Percentiles rank a stretch among this genome's conserved stretches.
phyloP scores from a whole-genome alignment of 2,329 filamentous ascomycete species.

The Amesomyces nigricolor region DNA sequence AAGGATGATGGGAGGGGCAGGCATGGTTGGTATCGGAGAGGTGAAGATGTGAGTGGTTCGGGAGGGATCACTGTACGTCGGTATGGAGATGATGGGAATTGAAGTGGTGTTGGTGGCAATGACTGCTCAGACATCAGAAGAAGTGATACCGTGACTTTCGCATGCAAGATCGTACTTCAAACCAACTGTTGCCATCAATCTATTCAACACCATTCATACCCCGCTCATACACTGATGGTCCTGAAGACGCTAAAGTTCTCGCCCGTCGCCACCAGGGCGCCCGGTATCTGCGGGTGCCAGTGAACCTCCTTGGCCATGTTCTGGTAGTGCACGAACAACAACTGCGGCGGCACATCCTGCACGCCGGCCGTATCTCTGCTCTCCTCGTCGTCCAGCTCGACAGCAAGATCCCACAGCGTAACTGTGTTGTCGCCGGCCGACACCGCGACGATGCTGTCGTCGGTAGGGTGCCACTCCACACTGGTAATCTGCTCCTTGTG shows the following conservation, averaged over 20 bases:
- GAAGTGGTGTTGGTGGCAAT: too few relatives aligned
- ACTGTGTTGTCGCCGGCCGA: constrained; percentile 90
- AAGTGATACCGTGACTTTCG: too few relatives aligned
- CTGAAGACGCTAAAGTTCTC: constrained; percentile 82
- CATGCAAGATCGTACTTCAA: too few relatives aligned
- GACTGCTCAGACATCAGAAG: too few relatives aligned
- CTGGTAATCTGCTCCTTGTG: constrained; percentile 96
- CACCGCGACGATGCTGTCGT: constrained; percentile 91
- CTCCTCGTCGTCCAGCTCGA: constrained; percentile 96
- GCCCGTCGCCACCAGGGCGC: constrained; percentile 82
- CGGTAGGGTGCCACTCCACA: constrained; percentile 94
- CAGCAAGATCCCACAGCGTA: constrained; percentile 92
- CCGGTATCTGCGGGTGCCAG: constrained; percentile 96
- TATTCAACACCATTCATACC: neutral
- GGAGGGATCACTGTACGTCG: too few relatives aligned
- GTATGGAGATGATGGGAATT: too few relatives aligned
- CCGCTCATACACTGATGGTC: constrained; percentile 67
- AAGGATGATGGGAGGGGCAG: too few relatives aligned
- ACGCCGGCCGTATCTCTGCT: constrained; percentile 82
- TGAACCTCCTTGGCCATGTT: constrained; percentile 92
- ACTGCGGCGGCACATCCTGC: constrained; percentile 85
- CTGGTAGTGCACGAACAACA: constrained; percentile 96
- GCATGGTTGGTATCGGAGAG: too few relatives aligned
- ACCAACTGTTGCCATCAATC: neutral
- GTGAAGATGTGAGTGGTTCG: too few relatives aligned